Conservation (phyloP, 2,329 filamentous ascomycete genomes). For the Bipolaris zeicola region DNA sequence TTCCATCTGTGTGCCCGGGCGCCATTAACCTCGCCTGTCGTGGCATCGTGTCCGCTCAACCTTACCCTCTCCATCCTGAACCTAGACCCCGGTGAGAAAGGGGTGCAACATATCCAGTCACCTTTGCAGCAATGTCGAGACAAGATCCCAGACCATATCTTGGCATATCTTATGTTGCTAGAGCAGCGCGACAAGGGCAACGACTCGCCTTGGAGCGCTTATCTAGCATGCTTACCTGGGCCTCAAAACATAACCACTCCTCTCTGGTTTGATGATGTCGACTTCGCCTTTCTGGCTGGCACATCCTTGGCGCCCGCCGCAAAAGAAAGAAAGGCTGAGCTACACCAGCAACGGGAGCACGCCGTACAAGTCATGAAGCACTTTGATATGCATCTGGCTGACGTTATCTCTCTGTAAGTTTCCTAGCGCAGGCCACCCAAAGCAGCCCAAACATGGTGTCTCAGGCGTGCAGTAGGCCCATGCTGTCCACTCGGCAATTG, state of each 20-base stretch:
- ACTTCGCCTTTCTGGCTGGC: conserved; percentile 42
- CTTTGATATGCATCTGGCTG: conserved; percentile 20
- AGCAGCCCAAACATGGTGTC: not conserved
- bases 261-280: conserved; percentile 45
- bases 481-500: not conserved
- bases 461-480: not conserved
- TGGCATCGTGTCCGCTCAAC: conserved; percentile 40
- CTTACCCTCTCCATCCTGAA: conserved; percentile 47
- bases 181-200: conserved; percentile 38
- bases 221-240: conserved; percentile 44
- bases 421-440: not conserved
- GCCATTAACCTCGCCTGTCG: conserved; percentile 25
- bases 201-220: conserved; percentile 44
- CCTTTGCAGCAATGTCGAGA: conserved; percentile 32
- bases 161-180: conserved; percentile 45
- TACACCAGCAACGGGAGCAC: conserved; percentile 34
- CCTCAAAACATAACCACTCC: conserved; percentile 44
- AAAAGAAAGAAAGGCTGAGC: conserved; percentile 24
- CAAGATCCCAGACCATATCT: conserved; percentile 38
- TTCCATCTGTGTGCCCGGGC: conserved; percentile 39
- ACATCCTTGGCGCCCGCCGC: conserved; percentile 42
- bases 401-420: conserved; percentile 35
- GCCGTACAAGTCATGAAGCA: conserved; percentile 28
- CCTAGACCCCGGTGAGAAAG: conserved; percentile 35
- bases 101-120: conserved; percentile 34